Evolutionary conservation across 1,139 yeast species (phyloP), one percentile per base, ranked within the genome.

Genomic region (Geotrichum phurueaensis): DNA sequence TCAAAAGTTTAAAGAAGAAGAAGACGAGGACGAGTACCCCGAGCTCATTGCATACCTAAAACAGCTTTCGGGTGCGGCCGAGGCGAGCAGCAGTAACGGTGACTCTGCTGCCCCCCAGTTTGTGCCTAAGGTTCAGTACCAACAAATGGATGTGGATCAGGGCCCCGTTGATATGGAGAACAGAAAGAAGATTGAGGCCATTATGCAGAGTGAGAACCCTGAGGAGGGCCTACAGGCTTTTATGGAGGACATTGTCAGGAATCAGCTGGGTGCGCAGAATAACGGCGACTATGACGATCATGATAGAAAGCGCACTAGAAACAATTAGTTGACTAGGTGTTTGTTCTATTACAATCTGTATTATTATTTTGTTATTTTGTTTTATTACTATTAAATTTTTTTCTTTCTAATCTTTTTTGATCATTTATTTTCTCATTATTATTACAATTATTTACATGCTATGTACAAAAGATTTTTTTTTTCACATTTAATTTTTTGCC

Each of bases 21-120:
- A 86, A 67, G 96, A 90, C 64, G 97, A 92, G 55, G 92, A 81
- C 47, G 98, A 92, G 67, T 87, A 81, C 67, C 92, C 95, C 0
- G 96, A 90, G 54, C 78, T 92, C 27, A 84, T 84, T 9, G 79
- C 77, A 52, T 92, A 87, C 68, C 77, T 91, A 68, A 78, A 80
- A 60, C 54, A 57, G 45, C 45, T 60, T 31, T 48, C 59, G 6
- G 55, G 58, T 5, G 33, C 20, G 3, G 47, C 53, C n/a, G 50
- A 22, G 13, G 10, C 49, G 12, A 33, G 18, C 22, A 33, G 27
- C 36, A 36, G 18, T 36, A 33, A 25, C 36, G 18, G 18, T 36
- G 45, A 39, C 20, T 4, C 33, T n/a, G 20, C 49, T 15, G 51
- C 27, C 3, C 7, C 51, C 6, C 53, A 54, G 50, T 51, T 57